Evolutionary conservation across 208 protist species (phyloP), one percentile per base, ranked within the genome.

Genomic region (Leishmania arabica): DNA sequence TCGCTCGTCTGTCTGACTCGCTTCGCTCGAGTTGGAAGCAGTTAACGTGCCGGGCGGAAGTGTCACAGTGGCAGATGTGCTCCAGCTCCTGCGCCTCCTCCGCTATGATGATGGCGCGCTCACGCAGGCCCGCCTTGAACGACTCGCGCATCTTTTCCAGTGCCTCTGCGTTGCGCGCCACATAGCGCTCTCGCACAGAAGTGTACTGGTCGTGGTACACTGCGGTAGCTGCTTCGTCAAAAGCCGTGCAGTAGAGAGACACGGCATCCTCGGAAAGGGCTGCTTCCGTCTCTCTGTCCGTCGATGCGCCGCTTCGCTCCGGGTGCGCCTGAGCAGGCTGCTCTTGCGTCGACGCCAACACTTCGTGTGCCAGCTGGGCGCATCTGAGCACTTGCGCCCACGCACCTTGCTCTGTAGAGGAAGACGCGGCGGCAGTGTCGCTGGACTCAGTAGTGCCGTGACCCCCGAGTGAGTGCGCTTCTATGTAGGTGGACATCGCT

Each of bases 131-230:
- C 9, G 3, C 24, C 54, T 74, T 34, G 45, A 76, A 62, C 17
- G 69, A 19, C 24, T 42, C 51, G 2, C 74, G 77, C 34, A 79
- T 79, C 45, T 71, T 65, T 31, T 49, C 17, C 31, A 86, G 56
- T 15, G 66, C 45, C 7, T 24, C 27, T 24, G 53, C 82, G 53
- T 79, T 82, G 45, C 56, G 75, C 49, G 78, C 78, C 1, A 79
- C 31, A 31, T 83, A 84, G 34, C 85, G 85, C 70, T 78, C 37
- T 66, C 71, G 74, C 45, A 84, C 77, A n/a, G 56, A 37, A 6
- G 73, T 53, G 81, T 86, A 86, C 69, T 88, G 74, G 56, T 83
- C 75, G 6, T 75, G 31, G 47, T 66, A 79, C 34, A 82, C 82
- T 27, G 31, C n/a, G 4, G 62, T 51, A 3, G 78, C 82, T 34